Evolutionary conservation across 345 rosid genomes (phyloP).

Genomic region (Dipteronia dyeriana): DNA sequence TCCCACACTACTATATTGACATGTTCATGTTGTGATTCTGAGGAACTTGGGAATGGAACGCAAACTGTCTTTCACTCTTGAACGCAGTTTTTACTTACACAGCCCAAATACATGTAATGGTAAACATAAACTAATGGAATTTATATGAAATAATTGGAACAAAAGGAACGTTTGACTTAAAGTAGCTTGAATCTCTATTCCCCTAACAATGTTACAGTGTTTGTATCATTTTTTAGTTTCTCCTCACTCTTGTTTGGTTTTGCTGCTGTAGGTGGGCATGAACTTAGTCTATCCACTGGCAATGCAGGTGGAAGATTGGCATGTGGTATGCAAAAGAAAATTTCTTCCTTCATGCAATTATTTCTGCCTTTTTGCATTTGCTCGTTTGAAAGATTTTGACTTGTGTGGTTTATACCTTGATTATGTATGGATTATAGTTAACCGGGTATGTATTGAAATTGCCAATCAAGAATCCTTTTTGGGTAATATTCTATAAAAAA

Average conservation of each 20-base stretch:
- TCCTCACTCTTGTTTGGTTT: constrained; percentile 26
- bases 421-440: not conserved
- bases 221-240: constrained; percentile 2
- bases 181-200: not conserved
- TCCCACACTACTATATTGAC: not conserved
- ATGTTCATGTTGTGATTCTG: not conserved
- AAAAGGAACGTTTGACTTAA: not conserved
- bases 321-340: constrained; percentile 67
- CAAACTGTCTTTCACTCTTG: not conserved
- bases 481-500: not conserved
- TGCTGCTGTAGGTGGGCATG: constrained; percentile 79
- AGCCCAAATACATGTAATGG: not conserved
- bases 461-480: not conserved
- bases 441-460: not conserved
- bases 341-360: not conserved
- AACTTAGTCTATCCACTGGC: constrained; percentile 92
- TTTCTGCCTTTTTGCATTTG: not conserved
- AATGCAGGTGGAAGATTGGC: constrained; percentile 99
- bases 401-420: constrained; percentile 4
- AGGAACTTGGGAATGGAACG: not conserved
- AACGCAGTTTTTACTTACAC: not conserved
- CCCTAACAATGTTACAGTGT: not conserved
- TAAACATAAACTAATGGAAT: not conserved
- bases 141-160: not conserved
- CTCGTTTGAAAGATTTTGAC: not conserved